A percentile compares a stretch with the other conserved stretches of the same genome.
phyloP scores from a whole-genome alignment of 345 rosid genomes.

The Trapa incisa region DNA sequence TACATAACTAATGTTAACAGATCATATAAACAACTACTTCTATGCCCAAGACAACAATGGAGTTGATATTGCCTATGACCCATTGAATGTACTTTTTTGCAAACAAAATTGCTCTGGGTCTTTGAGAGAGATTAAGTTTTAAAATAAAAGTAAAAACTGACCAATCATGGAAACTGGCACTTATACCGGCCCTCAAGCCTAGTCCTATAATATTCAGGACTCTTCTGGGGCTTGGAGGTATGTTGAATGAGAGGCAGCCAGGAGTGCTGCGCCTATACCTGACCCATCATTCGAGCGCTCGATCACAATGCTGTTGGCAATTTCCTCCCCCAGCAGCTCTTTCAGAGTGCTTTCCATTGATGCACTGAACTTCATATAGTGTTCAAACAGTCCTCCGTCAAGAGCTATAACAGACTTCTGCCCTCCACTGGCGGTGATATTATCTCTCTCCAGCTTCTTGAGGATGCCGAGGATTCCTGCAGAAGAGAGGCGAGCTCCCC shows the following conservation, averaged over 20 bases:
- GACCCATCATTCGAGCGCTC: conserved; percentile 66
- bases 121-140: not conserved
- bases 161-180: not conserved
- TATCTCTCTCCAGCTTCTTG: conserved; percentile 61
- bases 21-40: too few species aligned
- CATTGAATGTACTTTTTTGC: not conserved
- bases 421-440: conserved; percentile 17
- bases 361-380: conserved; percentile 47
- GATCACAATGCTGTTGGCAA: conserved; percentile 21
- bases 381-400: conserved; percentile 70
- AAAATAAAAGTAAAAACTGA: not conserved
- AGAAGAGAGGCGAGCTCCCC: conserved; percentile 67
- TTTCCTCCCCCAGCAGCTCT: conserved; percentile 48
- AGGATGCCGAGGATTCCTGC: conserved; percentile 66
- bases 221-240: conserved; percentile 30
- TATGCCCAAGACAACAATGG: not conserved
- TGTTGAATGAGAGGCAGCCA: conserved; percentile 70
- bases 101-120: too few species aligned
- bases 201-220: conserved; percentile 3
- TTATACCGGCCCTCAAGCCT: not conserved
- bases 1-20: too few species aligned
- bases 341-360: conserved; percentile 39
- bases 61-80: not conserved
- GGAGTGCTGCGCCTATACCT: conserved; percentile 76
- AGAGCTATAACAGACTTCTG: conserved; percentile 48